phyloP scores from a whole-genome alignment of 495 filamentous ascomycete genomes.

The Friedmanniomyces simplex region DNA sequence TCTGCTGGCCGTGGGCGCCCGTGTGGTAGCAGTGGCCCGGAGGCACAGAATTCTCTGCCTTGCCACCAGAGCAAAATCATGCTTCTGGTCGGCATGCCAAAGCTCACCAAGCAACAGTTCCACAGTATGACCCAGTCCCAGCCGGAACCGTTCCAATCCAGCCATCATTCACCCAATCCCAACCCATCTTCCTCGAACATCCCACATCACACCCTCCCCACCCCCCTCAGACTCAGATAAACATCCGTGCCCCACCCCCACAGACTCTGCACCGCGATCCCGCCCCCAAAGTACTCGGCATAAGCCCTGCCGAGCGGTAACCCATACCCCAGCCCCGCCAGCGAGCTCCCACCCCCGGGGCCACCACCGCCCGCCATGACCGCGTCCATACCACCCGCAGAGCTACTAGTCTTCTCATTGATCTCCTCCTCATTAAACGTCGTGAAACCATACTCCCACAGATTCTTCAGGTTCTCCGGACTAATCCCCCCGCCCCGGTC shows the following conservation, averaged over 20 bases:
- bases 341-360: conserved; percentile 54
- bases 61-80: too few species aligned
- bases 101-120: too few species aligned
- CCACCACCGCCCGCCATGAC: conserved; percentile 56
- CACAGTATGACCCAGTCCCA: too few species aligned
- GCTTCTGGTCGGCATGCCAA: too few species aligned
- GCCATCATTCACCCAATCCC: too few species aligned
- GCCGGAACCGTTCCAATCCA: too few species aligned
- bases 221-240: conserved; percentile 71
- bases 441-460: conserved; percentile 94
- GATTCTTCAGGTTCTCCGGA: conserved; percentile 68
- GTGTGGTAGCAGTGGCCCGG: too few species aligned
- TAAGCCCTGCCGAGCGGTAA: conserved; percentile 86
- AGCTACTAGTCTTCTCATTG: conserved; percentile 26
- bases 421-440: conserved; percentile 70
- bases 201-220: conserved; percentile 42
- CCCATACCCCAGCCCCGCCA: conserved; percentile 89
- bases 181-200: too few species aligned
- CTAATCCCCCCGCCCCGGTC: conserved; percentile 90
- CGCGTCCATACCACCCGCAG: conserved; percentile 49
- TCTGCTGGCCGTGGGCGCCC: too few species aligned
- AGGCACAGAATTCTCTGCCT: too few species aligned
- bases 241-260: conserved; percentile 92
- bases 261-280: conserved; percentile 86
- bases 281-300: conserved; percentile 95